phyloP scores from a whole-genome alignment of 2,329 filamentous ascomycete species.

The Rutstroemia sp. region DNA sequence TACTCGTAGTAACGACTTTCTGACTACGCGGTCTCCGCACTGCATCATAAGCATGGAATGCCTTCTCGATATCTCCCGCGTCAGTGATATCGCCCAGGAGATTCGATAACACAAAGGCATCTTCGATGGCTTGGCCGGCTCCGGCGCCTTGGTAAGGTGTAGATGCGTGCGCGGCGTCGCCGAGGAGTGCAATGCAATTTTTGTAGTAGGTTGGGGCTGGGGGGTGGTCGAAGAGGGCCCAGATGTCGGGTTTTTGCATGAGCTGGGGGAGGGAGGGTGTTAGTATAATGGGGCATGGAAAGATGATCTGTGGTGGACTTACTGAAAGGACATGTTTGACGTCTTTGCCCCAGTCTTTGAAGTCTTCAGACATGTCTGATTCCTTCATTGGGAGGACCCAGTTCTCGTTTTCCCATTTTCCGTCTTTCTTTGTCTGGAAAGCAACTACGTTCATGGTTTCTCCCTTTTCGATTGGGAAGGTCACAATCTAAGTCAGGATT shows the following conservation, averaged over 20 bases:
- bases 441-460: conserved; percentile 46
- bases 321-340: conserved; percentile 30
- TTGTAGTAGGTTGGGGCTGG: conserved; percentile 36
- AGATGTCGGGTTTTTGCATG: conserved; percentile 36
- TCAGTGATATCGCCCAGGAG: conserved; percentile 37
- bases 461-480: conserved; percentile 38
- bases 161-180: conserved; percentile 49
- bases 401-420: conserved; percentile 30
- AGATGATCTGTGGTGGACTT: not conserved
- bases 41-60: conserved; percentile 44
- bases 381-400: conserved; percentile 36
- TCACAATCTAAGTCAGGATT: not conserved
- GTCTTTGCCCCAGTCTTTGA: conserved; percentile 31
- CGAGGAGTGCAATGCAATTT: conserved; percentile 40
- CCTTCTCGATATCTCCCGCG: conserved; percentile 33
- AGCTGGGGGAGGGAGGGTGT: not conserved
- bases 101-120: conserved; percentile 39
- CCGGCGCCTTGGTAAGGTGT: conserved; percentile 49
- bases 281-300: not conserved
- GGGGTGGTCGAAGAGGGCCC: conserved; percentile 48
- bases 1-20: conserved; percentile 26
- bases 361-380: conserved; percentile 33
- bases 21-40: conserved; percentile 34
- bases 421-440: conserved; percentile 24
- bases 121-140: conserved; percentile 49